Percentiles rank a stretch among this genome's conserved stretches.
Evolutionary conservation across 768 basidiomycete genomes (phyloP).

Genomic region (Rhizopogon vesiculosus): DNA sequence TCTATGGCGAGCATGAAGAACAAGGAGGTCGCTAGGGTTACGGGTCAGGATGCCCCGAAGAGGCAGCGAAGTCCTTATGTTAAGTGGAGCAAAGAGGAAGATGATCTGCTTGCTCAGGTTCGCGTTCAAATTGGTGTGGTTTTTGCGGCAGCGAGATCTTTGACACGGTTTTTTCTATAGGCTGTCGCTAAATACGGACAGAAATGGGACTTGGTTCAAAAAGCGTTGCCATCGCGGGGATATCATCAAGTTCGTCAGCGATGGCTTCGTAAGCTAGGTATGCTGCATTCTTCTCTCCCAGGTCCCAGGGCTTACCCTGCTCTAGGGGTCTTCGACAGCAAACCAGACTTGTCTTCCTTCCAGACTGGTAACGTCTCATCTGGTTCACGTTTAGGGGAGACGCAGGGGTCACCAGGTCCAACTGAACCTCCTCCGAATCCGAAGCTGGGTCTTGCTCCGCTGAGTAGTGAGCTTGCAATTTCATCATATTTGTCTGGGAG

Average conservation of each 20-base stretch:
- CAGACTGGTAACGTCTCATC: constrained; percentile 21
- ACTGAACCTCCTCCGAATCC: constrained; percentile 29
- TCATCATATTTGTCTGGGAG: constrained; percentile 18
- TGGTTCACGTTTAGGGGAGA: constrained; percentile 6
- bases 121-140: background rate
- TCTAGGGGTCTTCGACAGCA: constrained; percentile 32
- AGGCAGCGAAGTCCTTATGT: constrained; percentile 36
- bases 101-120: constrained; percentile 35
- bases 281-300: constrained; percentile 2
- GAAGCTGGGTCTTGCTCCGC: constrained; percentile 32
- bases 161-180: constrained; percentile 12
- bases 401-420: background rate
- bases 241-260: constrained; percentile 40
- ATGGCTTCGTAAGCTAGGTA: constrained; percentile 37
- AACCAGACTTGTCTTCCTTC: constrained; percentile 29
- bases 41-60: constrained; percentile 28
- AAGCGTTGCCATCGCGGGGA: constrained; percentile 33
- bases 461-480: constrained; percentile 31
- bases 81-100: constrained; percentile 40
- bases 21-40: constrained; percentile 20
- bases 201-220: constrained; percentile 37
- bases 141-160: background rate
- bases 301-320: too few species aligned
- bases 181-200: constrained; percentile 36
- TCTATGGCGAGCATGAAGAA: constrained; percentile 7